Evolutionary conservation across 768 basidiomycete species (phyloP), one percentile per base, ranked within the genome.

Genomic region (Russula lepida): DNA sequence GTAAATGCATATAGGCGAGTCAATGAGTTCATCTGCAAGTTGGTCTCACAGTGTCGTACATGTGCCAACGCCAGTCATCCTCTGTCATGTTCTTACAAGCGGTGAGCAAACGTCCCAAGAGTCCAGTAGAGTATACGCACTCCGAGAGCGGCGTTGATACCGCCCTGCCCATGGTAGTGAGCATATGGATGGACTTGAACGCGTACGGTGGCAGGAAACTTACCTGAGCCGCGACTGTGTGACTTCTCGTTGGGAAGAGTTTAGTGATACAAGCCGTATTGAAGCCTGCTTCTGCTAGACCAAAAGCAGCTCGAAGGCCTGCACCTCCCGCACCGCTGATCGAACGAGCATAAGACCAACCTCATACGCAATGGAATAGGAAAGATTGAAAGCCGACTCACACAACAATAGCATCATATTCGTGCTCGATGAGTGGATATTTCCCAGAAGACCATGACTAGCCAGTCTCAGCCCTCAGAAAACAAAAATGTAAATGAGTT

Each of bases 241-340:
- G 97, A 78, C 90, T 93, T 75, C 97, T 84, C 23, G 97, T 98
- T 9, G 97, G 97, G 81, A 98, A 98, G 19, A 99, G 82, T 76
- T 98, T 98, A 67, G 95, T 98, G 74, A 98, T 98, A 72, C 97
- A 99, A 21, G 97, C 97, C 19, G 97, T 98, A 71, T 98, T 98
- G 76, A 98, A 89, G 57, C 97, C 97, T 64, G 92, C 92, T 76
- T 98, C 95, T 59, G 97, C 97, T 44, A 98, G 84, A 77, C 97
- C 95, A 73, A 99, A 99, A 21, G 95, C 95, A 46, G 95, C 97
- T 74, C 97, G 85, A 68, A 99, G 82, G 76, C 97, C 97, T 53
- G 97, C 97, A 74, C 97, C 97, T 67, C 97, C 97, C 27, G 97
- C 95, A 71, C 95, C 95, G 65, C 93, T 95, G 71, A 57, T 37